phyloP scores from a whole-genome alignment of 495 filamentous ascomycete genomes.

The Aspergillus wentii region DNA sequence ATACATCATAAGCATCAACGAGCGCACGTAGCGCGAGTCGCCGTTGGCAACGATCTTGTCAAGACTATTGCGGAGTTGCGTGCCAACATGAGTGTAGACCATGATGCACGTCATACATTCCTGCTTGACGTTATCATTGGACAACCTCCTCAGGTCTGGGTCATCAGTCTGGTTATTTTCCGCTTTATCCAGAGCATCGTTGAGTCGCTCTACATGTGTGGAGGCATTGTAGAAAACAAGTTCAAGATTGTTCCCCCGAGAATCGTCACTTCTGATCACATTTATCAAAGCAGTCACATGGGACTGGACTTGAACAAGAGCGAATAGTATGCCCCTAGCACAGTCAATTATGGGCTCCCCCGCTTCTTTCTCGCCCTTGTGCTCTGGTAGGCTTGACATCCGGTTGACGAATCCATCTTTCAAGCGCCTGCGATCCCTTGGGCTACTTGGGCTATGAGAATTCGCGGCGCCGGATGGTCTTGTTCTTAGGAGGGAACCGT shows the following conservation, averaged over 20 bases:
- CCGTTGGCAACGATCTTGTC: constrained; percentile 67
- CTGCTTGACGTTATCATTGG: constrained; percentile 55
- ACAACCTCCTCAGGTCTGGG: constrained; percentile 36
- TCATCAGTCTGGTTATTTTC: constrained; percentile 40
- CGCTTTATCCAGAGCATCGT: constrained; percentile 64
- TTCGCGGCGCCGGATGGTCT: constrained; percentile 40
- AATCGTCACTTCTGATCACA: constrained; percentile 61
- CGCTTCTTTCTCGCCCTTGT: constrained; percentile 57
- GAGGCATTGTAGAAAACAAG: constrained; percentile 74
- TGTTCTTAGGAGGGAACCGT: constrained; percentile 69
- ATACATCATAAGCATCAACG: constrained; percentile 73
- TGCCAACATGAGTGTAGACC: constrained; percentile 70
- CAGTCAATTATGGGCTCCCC: constrained; percentile 68
- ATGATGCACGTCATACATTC: constrained; percentile 66
- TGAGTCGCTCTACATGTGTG: constrained; percentile 67
- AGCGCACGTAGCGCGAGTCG: constrained; percentile 75
- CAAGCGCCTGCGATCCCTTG: constrained; percentile 46
- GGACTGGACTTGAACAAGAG: constrained; percentile 74
- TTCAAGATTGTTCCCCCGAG: constrained; percentile 67
- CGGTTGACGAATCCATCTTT: constrained; percentile 62
- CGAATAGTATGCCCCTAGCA: constrained; percentile 83
- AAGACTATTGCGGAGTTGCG: constrained; percentile 63
- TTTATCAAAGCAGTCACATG: constrained; percentile 68
- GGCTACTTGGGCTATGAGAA: constrained; percentile 54
- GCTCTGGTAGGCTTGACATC: constrained; percentile 79